Percentiles rank a stretch among this genome's conserved stretches.
phyloP scores from a whole-genome alignment of 2,329 filamentous ascomycete species.

The Apiospora hydei region DNA sequence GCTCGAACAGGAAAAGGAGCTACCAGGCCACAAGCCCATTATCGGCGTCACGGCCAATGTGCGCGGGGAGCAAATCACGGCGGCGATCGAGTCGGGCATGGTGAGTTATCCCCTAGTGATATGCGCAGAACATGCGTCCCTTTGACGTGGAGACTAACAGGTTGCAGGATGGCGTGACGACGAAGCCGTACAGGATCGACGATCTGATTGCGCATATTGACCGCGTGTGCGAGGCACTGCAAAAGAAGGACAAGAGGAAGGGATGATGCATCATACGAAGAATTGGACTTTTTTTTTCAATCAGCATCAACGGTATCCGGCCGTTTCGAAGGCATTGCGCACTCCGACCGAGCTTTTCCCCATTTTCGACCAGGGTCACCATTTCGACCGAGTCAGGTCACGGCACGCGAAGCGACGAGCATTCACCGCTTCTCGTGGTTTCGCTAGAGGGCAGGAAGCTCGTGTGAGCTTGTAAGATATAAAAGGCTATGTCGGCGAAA shows the following conservation, averaged over 20 bases:
- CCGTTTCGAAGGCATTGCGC: no score
- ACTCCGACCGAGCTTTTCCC: neutral
- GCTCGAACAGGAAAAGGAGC: slow-evolving; percentile 31
- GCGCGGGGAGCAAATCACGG: slow-evolving; percentile 36
- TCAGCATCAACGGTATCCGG: no score
- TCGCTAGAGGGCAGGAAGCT: neutral
- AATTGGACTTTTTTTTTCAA: neutral
- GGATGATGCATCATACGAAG: neutral
- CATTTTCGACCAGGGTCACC: neutral
- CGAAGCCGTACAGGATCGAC: slow-evolving; percentile 39
- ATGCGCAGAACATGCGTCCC: neutral
- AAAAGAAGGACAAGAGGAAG: neutral
- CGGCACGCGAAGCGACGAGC: neutral
- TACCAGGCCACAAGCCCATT: slow-evolving; percentile 36
- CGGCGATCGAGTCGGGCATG: slow-evolving; percentile 38
- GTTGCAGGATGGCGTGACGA: slow-evolving; percentile 38
- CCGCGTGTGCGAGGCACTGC: slow-evolving; percentile 29
- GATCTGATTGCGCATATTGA: slow-evolving; percentile 39
- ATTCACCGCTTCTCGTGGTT: neutral
- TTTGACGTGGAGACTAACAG: slow-evolving; percentile 23
- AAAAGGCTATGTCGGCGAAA: neutral
- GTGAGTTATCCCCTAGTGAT: slow-evolving; percentile 28
- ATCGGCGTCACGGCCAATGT: slow-evolving; percentile 40
- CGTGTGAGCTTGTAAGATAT: neutral
- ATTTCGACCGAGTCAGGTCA: neutral